These are phyloP conservation scores for Hypoxylon sp. DNA, from an alignment of 2,329 filamentous ascomycete genomes.

Conservation along the genomic window DNA sequence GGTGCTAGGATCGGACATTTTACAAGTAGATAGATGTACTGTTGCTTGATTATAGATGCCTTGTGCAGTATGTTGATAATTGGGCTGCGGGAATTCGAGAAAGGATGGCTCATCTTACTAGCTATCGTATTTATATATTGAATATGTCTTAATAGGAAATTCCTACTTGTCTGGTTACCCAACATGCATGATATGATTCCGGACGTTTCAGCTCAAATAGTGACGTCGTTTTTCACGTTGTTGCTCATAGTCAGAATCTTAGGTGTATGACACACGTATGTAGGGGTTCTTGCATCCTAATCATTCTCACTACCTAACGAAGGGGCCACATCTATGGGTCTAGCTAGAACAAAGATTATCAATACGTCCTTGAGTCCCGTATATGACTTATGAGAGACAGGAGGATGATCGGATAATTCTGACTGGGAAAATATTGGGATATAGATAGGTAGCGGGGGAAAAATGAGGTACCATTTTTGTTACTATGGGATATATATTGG, in stretches of 20 bases:
- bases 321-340: not conserved
- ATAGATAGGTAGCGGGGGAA: not conserved
- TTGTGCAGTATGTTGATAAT: not conserved
- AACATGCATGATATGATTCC: not conserved
- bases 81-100: not conserved
- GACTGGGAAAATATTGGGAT: not conserved
- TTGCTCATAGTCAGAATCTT: not conserved
- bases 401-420: not conserved
- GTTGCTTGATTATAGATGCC: not conserved
- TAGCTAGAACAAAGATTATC: not conserved
- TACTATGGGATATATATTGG: not conserved
- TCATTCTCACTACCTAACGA: not conserved
- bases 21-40: not conserved
- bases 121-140: not conserved
- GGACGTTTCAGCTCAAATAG: not conserved
- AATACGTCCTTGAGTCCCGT: not conserved
- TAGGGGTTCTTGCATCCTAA: not conserved
- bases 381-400: too few species aligned
- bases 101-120: not conserved
- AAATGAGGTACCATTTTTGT: not conserved
- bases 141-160: not conserved
- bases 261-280: not conserved
- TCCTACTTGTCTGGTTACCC: not conserved
- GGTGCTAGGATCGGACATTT: not conserved
- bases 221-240: not conserved